Base-by-base conservation (phyloP, 1,284 basidiomycete species). In the Somion occarium region DNA sequence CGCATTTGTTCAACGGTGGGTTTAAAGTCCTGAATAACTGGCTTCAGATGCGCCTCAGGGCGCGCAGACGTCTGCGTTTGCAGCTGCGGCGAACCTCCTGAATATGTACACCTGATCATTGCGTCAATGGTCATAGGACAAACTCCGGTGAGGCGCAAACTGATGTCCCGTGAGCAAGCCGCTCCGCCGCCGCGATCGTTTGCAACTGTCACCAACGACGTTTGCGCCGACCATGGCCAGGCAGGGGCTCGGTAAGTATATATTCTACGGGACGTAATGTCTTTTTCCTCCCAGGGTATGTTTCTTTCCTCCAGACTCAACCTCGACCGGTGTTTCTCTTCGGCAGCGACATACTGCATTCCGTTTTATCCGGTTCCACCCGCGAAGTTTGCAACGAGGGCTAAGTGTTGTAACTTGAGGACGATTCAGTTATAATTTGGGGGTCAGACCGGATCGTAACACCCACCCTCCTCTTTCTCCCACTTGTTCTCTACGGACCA, bases 361-460 rank as follows among this genome's bases (percentile, higher is more conserved):
- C 44, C 44, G 23, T 25, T 51, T 46, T 34, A 44, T 53, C 56
- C 57, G 57, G 57, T 58, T 58, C 52, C 51, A 38, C 51, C 57
- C 57, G 57, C 52, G 50, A 56, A 53, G 46, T 53, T n/a, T 51
- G 54, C 54, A 56, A 58, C 57, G 54, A 58, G 57, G 44, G 15
- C 5, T 5, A 37, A 48, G 7, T 48, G 34, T 23, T 26, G 44
- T 43, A 46, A 46, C 44, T 46, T 46, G 44, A 15, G 44, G 44
- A 26, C 30, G 55, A 54, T 50, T 44, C 50, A 37, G 50, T 43
- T 48, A 44, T 48, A 34, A 46, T 52, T 49, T 27, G 46, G 43
- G 20, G 45, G 48, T 39, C 53, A 44, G 25, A 23, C 49, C 49
- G 23, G 18, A 43, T 42, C 42, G 18, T 15, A 44, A 44, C 50